These are phyloP conservation scores for Chlorella sorokiniana DNA, from an alignment of 139 green algal species.

Conservation along the genomic window DNA sequence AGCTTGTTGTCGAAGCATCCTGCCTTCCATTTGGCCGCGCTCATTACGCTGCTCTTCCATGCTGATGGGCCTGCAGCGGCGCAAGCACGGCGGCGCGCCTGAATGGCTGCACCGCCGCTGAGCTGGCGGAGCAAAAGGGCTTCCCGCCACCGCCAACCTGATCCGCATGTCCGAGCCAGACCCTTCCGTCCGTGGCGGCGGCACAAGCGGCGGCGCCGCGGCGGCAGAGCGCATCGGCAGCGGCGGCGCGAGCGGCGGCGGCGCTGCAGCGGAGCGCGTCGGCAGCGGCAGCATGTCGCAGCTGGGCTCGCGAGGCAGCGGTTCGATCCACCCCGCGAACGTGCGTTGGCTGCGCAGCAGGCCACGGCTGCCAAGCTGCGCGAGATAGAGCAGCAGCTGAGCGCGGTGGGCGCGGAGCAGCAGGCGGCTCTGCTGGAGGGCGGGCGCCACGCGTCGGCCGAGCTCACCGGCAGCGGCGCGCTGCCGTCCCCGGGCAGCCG, in stretches of 20 bases:
- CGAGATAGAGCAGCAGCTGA: background rate
- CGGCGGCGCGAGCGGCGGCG: background rate
- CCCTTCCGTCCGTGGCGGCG: background rate
- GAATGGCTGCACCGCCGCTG: background rate
- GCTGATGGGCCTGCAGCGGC: too few relatives aligned
- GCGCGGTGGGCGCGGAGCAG: background rate
- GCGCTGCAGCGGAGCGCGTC: background rate
- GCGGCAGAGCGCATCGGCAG: background rate
- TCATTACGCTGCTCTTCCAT: too few relatives aligned
- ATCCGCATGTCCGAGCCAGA: constrained; percentile 1
- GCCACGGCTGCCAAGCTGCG: background rate
- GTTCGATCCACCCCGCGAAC: too few relatives aligned
- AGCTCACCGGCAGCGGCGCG: background rate
- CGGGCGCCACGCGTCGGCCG: too few relatives aligned
- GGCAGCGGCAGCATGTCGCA: background rate
- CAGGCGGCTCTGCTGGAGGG: background rate
- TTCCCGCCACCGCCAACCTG: constrained; percentile 5
- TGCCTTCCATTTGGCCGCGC: too few relatives aligned
- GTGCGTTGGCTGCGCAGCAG: background rate
- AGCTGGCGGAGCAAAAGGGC: constrained; percentile 7
- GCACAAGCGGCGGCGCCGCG: background rate
- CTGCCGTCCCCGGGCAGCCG: background rate
- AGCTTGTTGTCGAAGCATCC: too few relatives aligned
- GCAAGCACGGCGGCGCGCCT: background rate
- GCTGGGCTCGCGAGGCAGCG: too few relatives aligned